Conservation (phyloP, 2,329 filamentous ascomycete genomes). For the Colletotrichum cordylinicola region DNA sequence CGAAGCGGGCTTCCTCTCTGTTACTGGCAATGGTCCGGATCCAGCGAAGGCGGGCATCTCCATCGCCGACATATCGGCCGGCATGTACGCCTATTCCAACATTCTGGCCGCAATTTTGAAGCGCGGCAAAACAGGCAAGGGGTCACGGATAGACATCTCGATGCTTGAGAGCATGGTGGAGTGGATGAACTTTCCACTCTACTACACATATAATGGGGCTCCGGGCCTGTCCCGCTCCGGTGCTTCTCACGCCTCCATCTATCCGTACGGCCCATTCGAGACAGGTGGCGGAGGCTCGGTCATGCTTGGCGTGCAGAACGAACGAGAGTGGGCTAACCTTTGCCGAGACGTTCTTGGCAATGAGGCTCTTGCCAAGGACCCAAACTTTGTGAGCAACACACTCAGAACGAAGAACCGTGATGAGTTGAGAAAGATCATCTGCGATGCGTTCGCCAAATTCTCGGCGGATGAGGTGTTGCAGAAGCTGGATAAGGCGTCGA, state of each 20-base stretch:
- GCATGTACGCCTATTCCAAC: conserved; percentile 57
- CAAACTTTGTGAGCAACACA: conserved; percentile 52
- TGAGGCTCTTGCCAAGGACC: conserved; percentile 45
- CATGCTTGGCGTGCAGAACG: conserved; percentile 64
- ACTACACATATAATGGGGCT: conserved; percentile 55
- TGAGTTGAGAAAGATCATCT: conserved; percentile 50
- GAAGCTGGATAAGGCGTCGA: conserved; percentile 50
- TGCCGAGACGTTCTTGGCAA: conserved; percentile 51
- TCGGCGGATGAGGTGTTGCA: conserved; percentile 44
- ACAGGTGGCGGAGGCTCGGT: conserved; percentile 52
- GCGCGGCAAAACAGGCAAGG: conserved; percentile 52
- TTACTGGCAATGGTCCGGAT: conserved; percentile 50
- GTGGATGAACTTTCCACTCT: conserved; percentile 64
- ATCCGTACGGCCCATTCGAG: conserved; percentile 61
- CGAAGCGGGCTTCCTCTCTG: conserved; percentile 56
- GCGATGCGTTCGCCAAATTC: conserved; percentile 41
- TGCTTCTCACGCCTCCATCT: conserved; percentile 59
- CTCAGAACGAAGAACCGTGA: conserved; percentile 51
- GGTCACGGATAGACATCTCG: conserved; percentile 57
- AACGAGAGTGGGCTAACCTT: conserved; percentile 59
- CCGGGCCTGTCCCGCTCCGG: conserved; percentile 49
- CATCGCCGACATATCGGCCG: conserved; percentile 59
- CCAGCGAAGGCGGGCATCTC: conserved; percentile 59
- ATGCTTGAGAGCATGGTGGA: conserved; percentile 65
- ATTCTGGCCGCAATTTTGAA: conserved; percentile 56